Evolutionary conservation across 768 basidiomycete genomes (phyloP).

Genomic region (Hebeloma cylindrosporum): DNA sequence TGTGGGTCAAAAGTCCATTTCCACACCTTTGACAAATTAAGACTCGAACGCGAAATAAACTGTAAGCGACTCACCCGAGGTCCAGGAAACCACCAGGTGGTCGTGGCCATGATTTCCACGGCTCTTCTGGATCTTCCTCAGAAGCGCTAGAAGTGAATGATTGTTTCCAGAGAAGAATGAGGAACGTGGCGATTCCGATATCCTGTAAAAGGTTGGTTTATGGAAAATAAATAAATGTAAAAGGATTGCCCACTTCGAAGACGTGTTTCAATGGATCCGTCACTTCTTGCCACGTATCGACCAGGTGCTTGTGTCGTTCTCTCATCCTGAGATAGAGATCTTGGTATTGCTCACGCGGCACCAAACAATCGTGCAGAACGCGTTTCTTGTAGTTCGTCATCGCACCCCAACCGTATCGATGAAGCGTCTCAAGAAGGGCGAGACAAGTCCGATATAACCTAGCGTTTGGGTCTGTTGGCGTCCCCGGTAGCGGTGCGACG

Average conservation of each 20-base stretch:
- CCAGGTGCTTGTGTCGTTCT: conserved; percentile 76
- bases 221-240: not conserved
- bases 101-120: conserved; percentile 75
- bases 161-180: conserved; percentile 89
- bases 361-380: conserved; percentile 76
- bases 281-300: conserved; percentile 73
- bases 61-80: conserved; percentile 58
- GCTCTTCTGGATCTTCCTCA: conserved; percentile 28
- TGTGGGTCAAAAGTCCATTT: conserved; percentile 90
- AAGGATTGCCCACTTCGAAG: conserved; percentile 66
- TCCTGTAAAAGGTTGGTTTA: conserved; percentile 50
- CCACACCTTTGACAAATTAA: conserved; percentile 61
- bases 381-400: conserved; percentile 85
- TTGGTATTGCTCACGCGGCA: conserved; percentile 78
- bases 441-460: conserved; percentile 81
- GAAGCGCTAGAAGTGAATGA: conserved; percentile 42
- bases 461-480: conserved; percentile 50
- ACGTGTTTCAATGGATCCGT: conserved; percentile 91
- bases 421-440: conserved; percentile 76
- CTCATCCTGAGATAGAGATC: conserved; percentile 89
- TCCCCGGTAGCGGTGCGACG: conserved; percentile 49
- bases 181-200: conserved; percentile 90
- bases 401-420: conserved; percentile 88
- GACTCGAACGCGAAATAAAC: not conserved
- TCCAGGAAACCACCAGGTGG: conserved; percentile 88